Evolutionary conservation across 805 yeast genomes (phyloP), one percentile per base, ranked within the genome.

Genomic region (Hanseniaspora jakobsenii): DNA sequence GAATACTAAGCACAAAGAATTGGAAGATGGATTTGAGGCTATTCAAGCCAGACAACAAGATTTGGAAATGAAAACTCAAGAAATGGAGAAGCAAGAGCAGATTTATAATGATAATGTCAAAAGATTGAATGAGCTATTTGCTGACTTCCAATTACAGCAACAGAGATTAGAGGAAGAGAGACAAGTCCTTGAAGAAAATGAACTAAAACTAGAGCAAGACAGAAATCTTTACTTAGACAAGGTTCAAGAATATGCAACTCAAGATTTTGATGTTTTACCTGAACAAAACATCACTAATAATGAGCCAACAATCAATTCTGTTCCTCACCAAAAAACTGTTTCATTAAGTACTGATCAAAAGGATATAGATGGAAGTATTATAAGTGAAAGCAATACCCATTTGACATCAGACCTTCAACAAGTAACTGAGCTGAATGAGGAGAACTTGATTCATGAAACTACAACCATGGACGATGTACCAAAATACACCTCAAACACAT

Each of bases 401-500:
- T 5, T 39, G 6, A 16, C 31, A 5, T 56, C 65, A 67, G 75
- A 69, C 47, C 62, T 67, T 32, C 70, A 69, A 4, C 39, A 40
- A 3, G 27, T 41, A 21, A 39, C 27, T 21, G 36, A 26, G 23
- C 14, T 28, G n/a, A 4, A 22, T 34, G 37, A 34, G 21, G 37
- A 34, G 22, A 14, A 4, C 6, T 6, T 14, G n/a, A 23, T 23
- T 22, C 28, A 34, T 23, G 37, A 34, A 22, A 22, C 40, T 13
- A 34, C 27, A 18, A 23, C 18, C 3, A n/a, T 38, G 38, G 48
- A 44, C 30, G 48, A 44, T 28, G 39, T 44, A 17, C 65, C 65
- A 29, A 67, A 91, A 53, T 82, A 93, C 2, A 81, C 78, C 48
- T 82, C 94, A 0, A 73, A 81, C 31, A 82, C 95, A 0, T 85